Base-by-base conservation (phyloP, 139 green algal genomes). In the Haematococcus lacustris region DNA sequence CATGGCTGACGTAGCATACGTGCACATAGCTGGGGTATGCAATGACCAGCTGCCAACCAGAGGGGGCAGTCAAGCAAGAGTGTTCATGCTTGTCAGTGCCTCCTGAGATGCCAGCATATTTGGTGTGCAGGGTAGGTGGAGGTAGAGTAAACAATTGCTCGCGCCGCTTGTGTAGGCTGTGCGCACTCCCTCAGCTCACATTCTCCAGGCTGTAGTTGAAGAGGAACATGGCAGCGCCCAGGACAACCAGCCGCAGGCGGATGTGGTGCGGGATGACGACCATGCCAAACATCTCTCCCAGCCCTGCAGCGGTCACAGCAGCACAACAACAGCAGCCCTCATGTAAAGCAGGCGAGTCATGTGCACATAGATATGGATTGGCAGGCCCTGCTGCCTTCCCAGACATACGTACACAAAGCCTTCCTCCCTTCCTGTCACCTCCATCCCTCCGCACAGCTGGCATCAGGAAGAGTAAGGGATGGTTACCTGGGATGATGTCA, bases 401-500 rank as follows among this genome's bases (percentile, higher is more conserved):
- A 65, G 30, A 35, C 30, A 30, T 37, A 13, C 5, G 21, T 33
- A 5, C 21, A 30, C 32, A n/a, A 13, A 37, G 61, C 13, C 41
- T 26, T 68, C 6, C 32, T 41, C 5, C 33, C 41, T 41, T 68
- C 61, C n/a, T 68, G 61, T 33, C 6, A 40, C 61, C 7, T 3
- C 61, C 32, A 41, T 30, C 57, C 9, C 23, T 37, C 23, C 5
- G 32, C 25, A 35, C 9, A 30, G 57, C 23, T 64, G 9, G 23
- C 9, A 25, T 9, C 4, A 7, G 57, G 40, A 7, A 68, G 34
- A 57, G 13, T 23, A 51, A 53, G 32, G 7, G 64, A 26, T 32
- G 38, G 3, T 60, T 38, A 78, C 68, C 72, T 28, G 83, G 83
- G 3, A 87, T 9, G 26, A 79, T 2, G 66, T 87, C 77, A 3